Conservation (phyloP, 768 basidiomycete species). For the Mycena maculata region DNA sequence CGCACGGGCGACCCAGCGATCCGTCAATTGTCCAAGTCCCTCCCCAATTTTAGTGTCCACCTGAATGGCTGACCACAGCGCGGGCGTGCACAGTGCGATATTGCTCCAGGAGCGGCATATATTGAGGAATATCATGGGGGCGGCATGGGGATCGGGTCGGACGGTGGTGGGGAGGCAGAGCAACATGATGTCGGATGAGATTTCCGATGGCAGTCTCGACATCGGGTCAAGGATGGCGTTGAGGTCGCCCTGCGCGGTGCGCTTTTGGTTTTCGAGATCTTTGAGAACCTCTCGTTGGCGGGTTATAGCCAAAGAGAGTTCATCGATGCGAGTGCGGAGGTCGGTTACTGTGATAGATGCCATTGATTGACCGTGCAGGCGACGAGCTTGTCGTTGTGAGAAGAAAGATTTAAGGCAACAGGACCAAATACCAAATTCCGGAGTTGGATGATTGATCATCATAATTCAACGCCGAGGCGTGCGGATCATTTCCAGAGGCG, state of each 20-base stretch:
- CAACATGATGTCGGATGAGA: background rate
- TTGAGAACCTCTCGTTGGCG: background rate
- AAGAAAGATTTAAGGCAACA: too few relatives aligned
- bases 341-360: background rate
- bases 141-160: background rate
- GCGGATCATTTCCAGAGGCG: too few relatives aligned
- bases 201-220: background rate
- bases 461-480: too few relatives aligned
- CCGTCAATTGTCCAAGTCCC: background rate
- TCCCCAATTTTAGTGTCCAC: background rate
- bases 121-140: background rate
- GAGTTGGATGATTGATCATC: too few relatives aligned
- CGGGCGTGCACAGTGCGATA: background rate
- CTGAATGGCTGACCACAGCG: background rate
- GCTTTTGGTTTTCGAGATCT: background rate
- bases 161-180: background rate
- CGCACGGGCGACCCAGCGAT: background rate
- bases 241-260: background rate
- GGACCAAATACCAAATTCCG: too few relatives aligned
- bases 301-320: background rate
- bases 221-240: background rate
- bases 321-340: background rate
- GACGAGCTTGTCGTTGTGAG: too few relatives aligned
- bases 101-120: background rate
- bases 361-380: too few relatives aligned